These are phyloP conservation scores for Colletotrichum sp. DNA, from an alignment of 2,329 filamentous ascomycete genomes.

Conservation along the genomic window DNA sequence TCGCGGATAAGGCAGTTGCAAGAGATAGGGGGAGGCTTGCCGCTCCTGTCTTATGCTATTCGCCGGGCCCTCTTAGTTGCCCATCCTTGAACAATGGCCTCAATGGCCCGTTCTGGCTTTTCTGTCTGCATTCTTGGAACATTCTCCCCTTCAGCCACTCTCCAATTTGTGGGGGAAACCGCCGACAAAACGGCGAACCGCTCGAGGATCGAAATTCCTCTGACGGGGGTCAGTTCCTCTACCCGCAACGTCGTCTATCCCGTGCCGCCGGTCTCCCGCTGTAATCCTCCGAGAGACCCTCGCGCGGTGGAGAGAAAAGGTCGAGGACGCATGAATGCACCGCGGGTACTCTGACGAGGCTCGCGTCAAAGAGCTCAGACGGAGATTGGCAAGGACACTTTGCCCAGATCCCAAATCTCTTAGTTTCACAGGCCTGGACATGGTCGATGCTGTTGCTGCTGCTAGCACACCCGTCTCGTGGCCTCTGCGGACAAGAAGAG, in stretches of 20 bases:
- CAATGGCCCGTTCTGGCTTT: not conserved
- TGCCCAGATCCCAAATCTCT: not conserved
- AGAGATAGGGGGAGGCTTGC: constrained; percentile 6
- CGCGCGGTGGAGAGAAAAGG: not conserved
- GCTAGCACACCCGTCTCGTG: not conserved
- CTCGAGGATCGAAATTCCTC: not conserved
- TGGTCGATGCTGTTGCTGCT: not conserved
- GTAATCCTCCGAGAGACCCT: not conserved
- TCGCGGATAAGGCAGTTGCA: constrained; percentile 20
- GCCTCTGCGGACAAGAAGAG: not conserved
- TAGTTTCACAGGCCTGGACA: not conserved
- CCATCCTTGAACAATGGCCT: not conserved
- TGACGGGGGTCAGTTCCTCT: not conserved
- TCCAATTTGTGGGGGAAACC: not conserved
- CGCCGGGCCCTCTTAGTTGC: not conserved
- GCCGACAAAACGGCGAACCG: not conserved
- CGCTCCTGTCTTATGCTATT: constrained; percentile 5
- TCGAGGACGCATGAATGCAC: constrained; percentile 12
- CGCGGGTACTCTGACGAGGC: constrained; percentile 8
- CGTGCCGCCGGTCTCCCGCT: not conserved
- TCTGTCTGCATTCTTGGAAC: constrained; percentile 7
- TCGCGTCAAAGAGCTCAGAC: constrained; percentile 8
- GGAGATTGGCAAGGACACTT: not conserved
- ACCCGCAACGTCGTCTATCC: not conserved
- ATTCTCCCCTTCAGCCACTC: constrained; percentile 9